phyloP scores from a whole-genome alignment of 2,329 filamentous ascomycete species.

The Penicillium sp. region DNA sequence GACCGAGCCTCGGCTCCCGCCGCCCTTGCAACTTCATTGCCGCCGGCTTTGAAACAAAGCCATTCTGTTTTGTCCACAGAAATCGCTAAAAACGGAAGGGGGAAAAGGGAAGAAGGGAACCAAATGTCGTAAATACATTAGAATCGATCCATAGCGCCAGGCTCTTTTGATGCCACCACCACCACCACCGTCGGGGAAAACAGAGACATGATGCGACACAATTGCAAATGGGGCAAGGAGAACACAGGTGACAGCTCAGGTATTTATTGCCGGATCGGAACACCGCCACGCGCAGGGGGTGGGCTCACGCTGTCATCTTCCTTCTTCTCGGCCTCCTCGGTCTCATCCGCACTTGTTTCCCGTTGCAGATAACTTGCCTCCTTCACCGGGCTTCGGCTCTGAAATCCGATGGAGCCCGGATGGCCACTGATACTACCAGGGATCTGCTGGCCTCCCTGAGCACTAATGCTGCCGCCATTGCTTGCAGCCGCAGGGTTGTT shows the following conservation, averaged over 20 bases:
- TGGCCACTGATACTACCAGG: constrained; percentile 38
- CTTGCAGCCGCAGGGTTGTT: constrained; percentile 28
- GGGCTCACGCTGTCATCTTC: constrained; percentile 41
- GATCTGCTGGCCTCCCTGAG: constrained; percentile 33
- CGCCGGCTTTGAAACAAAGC: too few relatives aligned
- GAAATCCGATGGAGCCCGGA: constrained; percentile 35
- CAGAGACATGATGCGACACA: too few relatives aligned
- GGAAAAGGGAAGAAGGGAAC: too few relatives aligned
- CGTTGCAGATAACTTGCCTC: constrained; percentile 80
- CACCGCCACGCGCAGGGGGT: constrained; percentile 43
- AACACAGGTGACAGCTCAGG: constrained; percentile 4
- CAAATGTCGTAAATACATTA: too few relatives aligned
- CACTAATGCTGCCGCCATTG: constrained; percentile 22
- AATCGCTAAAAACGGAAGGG: too few relatives aligned
- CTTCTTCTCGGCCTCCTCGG: constrained; percentile 29
- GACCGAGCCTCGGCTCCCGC: too few relatives aligned
- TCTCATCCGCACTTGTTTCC: constrained; percentile 60
- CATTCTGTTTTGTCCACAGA: too few relatives aligned
- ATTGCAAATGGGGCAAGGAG: too few relatives aligned
- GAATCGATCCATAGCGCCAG: too few relatives aligned
- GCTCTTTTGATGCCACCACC: too few relatives aligned
- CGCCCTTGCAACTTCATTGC: too few relatives aligned
- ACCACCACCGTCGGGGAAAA: too few relatives aligned
- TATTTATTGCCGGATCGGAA: constrained; percentile 49
- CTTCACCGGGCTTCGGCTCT: constrained; percentile 74